Evolutionary conservation across 495 filamentous ascomycete genomes (phyloP), one percentile per base, ranked within the genome.

Genomic region (Aspergillus funiculosus): DNA sequence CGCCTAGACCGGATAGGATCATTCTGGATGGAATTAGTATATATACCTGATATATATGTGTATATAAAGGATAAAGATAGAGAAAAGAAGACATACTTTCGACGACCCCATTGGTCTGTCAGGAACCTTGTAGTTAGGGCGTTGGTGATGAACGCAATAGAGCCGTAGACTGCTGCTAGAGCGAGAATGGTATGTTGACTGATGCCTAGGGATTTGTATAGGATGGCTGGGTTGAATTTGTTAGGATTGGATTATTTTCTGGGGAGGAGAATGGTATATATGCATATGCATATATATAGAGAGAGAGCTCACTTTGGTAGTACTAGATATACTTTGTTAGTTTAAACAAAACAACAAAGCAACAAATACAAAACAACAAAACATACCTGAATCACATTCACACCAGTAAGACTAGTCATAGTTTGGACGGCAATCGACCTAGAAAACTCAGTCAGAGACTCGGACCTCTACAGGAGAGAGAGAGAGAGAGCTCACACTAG

Each of bases 71-170:
- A 9, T 34, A 4, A 9, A 1, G 18, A 7, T n/a, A 13, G 9
- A 13, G 9, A 20, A 46, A 1, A 27, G 14, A 31, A 17, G 21
- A 55, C 63, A 28, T 55, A 73, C 70, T 79, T 79, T 39, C 77
- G 71, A 38, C 77, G 73, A 38, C 77, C 77, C 76, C 76, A 81
- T 58, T 76, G 72, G 52, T 81, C 77, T 5, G 76, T 76, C 26
- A 81, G 57, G 34, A 58, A 78, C 39, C 61, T 68, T 0, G 75
- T 79, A 1, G 77, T 76, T 19, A 79, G 46, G 20, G 49, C 56
- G 47, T 81, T 81, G 9, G 68, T 68, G 4, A 74, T 1, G 52
- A 81, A 79, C 6, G 75, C 76, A 3, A 74, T 31, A 0, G 75
- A 79, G 22, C 77, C 77, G 43, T 78, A 81, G 2, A 78, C 73